Base-by-base conservation (phyloP, 495 filamentous ascomycete species). In the Trichoderma asperelloides region DNA sequence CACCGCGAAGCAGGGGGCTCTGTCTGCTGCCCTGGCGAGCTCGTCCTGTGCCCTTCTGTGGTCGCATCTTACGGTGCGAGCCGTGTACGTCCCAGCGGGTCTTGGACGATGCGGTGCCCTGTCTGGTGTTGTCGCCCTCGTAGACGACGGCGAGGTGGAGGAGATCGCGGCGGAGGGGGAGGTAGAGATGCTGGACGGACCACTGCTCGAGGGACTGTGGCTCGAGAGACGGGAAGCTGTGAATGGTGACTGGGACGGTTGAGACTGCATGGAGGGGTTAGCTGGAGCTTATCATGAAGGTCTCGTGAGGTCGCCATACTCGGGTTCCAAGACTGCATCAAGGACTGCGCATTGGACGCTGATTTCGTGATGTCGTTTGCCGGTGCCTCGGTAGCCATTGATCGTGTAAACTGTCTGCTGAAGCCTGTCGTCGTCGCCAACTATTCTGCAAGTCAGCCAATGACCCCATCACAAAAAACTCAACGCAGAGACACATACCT, bases 61-160 rank as follows among this genome's bases (percentile, higher is more conserved):
- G 84, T 21, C 82, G 76, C 25, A 97, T 74, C 77, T 98, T 98
- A 47, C 82, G 76, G 72, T 86, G 82, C 65, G 88, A 91, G 64
- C 94, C 95, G 71, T 88, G 86, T 3, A 99, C 88, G 65, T 98
- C 93, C 69, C 73, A 84, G 65, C 96, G 88, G 74, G 86, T 94
- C 77, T 96, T 96, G 23, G 91, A 87, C 68, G 80, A 90, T 7
- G 93, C 95, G 0, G 91, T 93, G 67, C 96, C 95, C 74, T 92
- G 88, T 28, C 95, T 89, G 66, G 92, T 89, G 63, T 78, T 85
- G 81, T 97, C 93, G 72, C 91, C 95, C 79, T 98, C 95, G 85
- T 89, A 98, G 68, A 97, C 75, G 23, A 98, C 85, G 68, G 96
- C 95, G 37, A 93, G 86, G 77, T 98, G 96, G 23, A 99, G 87